Evolutionary conservation across 2,329 filamentous ascomycete genomes (phyloP).

Genomic region (Xylaria multiplex): DNA sequence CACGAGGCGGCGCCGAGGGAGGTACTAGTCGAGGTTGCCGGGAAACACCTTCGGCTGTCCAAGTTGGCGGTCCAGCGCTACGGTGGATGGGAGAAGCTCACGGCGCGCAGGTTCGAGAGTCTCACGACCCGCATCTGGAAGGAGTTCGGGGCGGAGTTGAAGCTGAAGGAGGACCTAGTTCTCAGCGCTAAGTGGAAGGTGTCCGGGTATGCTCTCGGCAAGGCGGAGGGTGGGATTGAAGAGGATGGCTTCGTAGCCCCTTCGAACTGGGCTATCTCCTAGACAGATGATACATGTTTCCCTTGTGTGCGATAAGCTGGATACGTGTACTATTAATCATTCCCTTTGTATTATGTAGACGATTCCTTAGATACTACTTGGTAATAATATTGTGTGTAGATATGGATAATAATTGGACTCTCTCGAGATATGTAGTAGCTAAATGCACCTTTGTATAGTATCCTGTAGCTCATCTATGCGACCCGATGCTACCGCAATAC

Average conservation of each 20-base stretch:
- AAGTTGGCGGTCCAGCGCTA: slow-evolving; percentile 35
- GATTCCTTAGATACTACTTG: not conserved
- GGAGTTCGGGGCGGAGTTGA: slow-evolving; percentile 29
- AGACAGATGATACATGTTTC: not conserved
- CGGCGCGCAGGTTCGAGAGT: slow-evolving; percentile 23
- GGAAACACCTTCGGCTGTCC: slow-evolving; percentile 29
- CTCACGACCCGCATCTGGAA: slow-evolving; percentile 30
- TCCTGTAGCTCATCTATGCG: no score
- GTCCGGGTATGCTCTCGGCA: slow-evolving; percentile 22
- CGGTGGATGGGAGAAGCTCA: slow-evolving; percentile 27
- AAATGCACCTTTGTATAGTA: no score
- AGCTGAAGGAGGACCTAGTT: slow-evolving; percentile 30
- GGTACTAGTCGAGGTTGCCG: slow-evolving; percentile 30
- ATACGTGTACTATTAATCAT: not conserved
- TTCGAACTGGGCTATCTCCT: slow-evolving; percentile 24
- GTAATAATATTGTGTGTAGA: not conserved
- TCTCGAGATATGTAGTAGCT: no score
- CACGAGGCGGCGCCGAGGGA: slow-evolving; percentile 27
- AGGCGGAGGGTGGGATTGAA: slow-evolving; percentile 29
- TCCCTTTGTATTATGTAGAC: not conserved
- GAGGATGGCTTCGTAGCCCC: slow-evolving; percentile 32
- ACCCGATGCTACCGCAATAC: no score
- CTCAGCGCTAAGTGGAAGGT: slow-evolving; percentile 35
- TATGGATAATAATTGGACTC: no score
- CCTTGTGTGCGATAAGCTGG: not conserved